Percentiles rank a stretch among this genome's conserved stretches.
Evolutionary conservation across 371 early-diverging fungal species (phyloP).

Genomic region (Gilbertella persicaria): DNA sequence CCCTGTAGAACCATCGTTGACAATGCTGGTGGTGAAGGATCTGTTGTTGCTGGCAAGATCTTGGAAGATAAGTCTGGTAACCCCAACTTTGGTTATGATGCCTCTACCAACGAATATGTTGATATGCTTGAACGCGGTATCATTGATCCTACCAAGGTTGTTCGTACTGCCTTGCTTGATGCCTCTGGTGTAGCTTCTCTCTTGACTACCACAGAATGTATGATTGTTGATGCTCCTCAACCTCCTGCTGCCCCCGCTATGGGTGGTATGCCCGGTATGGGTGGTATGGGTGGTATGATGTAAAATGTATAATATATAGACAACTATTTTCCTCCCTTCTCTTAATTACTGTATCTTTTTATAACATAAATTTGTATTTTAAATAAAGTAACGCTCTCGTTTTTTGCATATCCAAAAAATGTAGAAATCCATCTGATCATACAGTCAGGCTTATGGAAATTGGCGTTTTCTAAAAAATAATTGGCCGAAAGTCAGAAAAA

Average conservation of each 20-base stretch:
- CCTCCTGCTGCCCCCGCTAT: conserved; percentile 47
- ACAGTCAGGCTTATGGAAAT: background rate
- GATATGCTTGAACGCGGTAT: conserved; percentile 97
- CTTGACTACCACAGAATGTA: conserved; percentile 94
- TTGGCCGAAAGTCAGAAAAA: background rate
- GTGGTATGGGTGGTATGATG: conserved; percentile 51
- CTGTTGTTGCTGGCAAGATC: conserved; percentile 94
- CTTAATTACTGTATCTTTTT: background rate
- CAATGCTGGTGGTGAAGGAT: conserved; percentile 96
- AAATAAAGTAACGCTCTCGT: background rate
- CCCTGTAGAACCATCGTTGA: conserved; percentile 94
- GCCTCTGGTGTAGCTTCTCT: conserved; percentile 95
- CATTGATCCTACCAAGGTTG: conserved; percentile 97
- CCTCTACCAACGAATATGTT: conserved; percentile 85
- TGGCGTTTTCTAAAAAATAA: too few species aligned
- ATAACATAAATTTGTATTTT: conserved; percentile 1
- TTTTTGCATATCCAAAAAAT: conserved; percentile 1
- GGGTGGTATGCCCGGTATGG: conserved; percentile 42
- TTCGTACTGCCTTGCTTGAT: conserved; percentile 94
- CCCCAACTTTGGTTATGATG: conserved; percentile 93
- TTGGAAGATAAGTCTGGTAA: conserved; percentile 73
- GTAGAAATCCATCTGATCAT: background rate
- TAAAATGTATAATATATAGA: conserved; percentile 9
- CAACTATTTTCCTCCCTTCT: background rate
- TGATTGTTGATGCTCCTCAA: conserved; percentile 95